A percentile compares a stretch with the other conserved stretches of the same genome.
phyloP scores from a whole-genome alignment of 371 early-diverging fungal genomes.

The Antonospora locustae region DNA sequence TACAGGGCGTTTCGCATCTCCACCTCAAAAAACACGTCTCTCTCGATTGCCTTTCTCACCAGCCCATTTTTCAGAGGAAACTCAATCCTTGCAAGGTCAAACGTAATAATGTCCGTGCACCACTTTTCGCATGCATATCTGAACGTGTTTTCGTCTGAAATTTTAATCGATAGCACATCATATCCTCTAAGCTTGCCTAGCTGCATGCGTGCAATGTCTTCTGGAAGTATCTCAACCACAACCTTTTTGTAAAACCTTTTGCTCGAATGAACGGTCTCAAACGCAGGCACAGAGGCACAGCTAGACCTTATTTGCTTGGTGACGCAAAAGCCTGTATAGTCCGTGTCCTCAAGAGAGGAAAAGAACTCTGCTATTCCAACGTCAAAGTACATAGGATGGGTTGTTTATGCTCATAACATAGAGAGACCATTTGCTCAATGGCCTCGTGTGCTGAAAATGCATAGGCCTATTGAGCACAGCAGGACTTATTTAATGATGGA shows the following conservation, averaged over 20 bases:
- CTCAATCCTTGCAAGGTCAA: slow-evolving; percentile 9
- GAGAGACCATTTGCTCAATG: too few relatives aligned
- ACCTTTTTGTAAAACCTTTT: slow-evolving; percentile 2
- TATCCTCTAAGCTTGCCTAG: not conserved
- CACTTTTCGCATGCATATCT: slow-evolving; percentile 2
- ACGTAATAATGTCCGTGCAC: slow-evolving; percentile 21
- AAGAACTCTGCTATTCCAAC: too few relatives aligned
- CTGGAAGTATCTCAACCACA: not conserved
- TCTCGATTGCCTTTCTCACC: slow-evolving; percentile 9
- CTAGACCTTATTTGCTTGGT: not conserved
- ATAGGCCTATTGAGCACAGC: too few relatives aligned
- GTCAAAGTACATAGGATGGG: too few relatives aligned
- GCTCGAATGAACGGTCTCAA: not conserved
- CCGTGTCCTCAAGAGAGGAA: slow-evolving; percentile 9
- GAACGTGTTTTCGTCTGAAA: not conserved
- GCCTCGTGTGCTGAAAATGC: too few relatives aligned
- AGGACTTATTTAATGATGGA: too few relatives aligned
- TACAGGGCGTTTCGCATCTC: slow-evolving; percentile 8
- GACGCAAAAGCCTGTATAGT: slow-evolving; percentile 20
- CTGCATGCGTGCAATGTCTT: not conserved
- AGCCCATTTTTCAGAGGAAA: slow-evolving; percentile 1
- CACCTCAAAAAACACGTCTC: slow-evolving; percentile 26
- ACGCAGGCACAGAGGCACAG: too few relatives aligned
- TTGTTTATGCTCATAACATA: too few relatives aligned
- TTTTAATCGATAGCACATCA: slow-evolving; percentile 1